Evolutionary conservation across 441 rosid species (phyloP).

Genomic region (Sinapis alba): DNA sequence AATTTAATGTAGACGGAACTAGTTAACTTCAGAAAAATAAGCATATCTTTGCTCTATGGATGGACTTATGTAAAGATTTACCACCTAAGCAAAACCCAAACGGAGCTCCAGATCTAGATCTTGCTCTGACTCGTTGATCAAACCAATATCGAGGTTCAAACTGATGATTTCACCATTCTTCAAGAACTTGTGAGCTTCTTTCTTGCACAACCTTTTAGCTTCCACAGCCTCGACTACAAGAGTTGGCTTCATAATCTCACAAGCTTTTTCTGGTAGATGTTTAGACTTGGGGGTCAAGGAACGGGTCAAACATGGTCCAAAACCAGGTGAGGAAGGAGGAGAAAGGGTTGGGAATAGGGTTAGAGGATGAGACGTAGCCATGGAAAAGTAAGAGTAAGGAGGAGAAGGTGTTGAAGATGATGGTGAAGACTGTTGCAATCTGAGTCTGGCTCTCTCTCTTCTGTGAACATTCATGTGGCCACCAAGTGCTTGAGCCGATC

Average conservation of each 20-base stretch:
- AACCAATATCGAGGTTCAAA: slow-evolving; percentile 78
- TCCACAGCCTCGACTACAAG: slow-evolving; percentile 35
- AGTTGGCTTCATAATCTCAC: slow-evolving; percentile 19
- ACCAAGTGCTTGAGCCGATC: slow-evolving; percentile 97
- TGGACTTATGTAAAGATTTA: slow-evolving; percentile 10
- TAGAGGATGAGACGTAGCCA: slow-evolving; percentile 48
- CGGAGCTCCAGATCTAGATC: slow-evolving; percentile 95
- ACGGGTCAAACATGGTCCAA: slow-evolving; percentile 6
- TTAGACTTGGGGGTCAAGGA: slow-evolving; percentile 40
- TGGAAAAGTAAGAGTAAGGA: slow-evolving; percentile 47
- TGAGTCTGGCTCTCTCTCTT: slow-evolving; percentile 86
- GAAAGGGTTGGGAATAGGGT: slow-evolving; percentile 47
- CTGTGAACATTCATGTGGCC: slow-evolving; percentile 98
- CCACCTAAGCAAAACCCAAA: slow-evolving; percentile 62
- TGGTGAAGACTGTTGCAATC: slow-evolving; percentile 60
- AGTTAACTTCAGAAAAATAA: slow-evolving; percentile 18
- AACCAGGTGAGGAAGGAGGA: slow-evolving; percentile 38
- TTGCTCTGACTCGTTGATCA: slow-evolving; percentile 52
- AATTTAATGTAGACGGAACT: slow-evolving; percentile 12
- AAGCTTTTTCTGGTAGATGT: slow-evolving; percentile 41
- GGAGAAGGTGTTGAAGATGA: slow-evolving; percentile 51
- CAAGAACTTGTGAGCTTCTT: slow-evolving; percentile 43
- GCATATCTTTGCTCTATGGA: slow-evolving; percentile 23
- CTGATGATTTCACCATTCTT: slow-evolving; percentile 53
- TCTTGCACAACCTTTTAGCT: slow-evolving; percentile 41